Base-by-base conservation (phyloP, 805 yeast species). In the Metschnikowia lochheadii region DNA sequence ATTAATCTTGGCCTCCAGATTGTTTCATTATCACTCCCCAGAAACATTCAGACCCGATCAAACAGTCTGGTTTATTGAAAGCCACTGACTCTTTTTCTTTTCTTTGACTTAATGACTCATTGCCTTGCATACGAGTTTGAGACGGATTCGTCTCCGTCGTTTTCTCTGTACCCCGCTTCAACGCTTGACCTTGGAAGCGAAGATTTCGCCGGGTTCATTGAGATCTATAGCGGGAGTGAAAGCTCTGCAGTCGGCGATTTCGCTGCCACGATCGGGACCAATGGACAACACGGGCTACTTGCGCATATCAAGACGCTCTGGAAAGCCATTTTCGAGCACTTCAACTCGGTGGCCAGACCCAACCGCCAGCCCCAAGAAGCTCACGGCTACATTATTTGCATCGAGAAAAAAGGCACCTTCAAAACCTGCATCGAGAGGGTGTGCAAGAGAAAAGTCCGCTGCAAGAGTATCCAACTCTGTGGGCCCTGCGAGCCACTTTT, bases 161-260 rank as follows among this genome's bases (percentile, higher is more conserved):
- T 18, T 10, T 42, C 45, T 3, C 39, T 23, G 33, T 34, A 44
- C 39, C 46, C 46, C 7, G 17, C 10, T 14, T 44, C 46, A 11
- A 44, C 46, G 2, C 13, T 44, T 6, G 23, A 35, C 8, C 21
- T 44, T 23, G 33, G 40, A 21, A 36, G 46, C 15, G 26, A 44
- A 3, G 7, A 14, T 6, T 44, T 44, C 26, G 32, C 46, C 15
- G 46, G 46, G 20, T 44, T 44, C 40, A n/a, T 42, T 8, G 45
- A 42, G 20, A 8, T 21, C n/a, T 32, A 33, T 14, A 42, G 45
- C 32, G 43, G 21, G 5, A 40, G 34, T 13, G 43, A 40, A 11
- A 15, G 6, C 21, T 40, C 34, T 7, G 43, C 2, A 5, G 11
- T 21, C 6, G 34, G 14, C 3, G 34, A 11, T 8, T 15, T 26